Conservation (phyloP, 257 asterid genomes). For the Solanum microdontum region DNA sequence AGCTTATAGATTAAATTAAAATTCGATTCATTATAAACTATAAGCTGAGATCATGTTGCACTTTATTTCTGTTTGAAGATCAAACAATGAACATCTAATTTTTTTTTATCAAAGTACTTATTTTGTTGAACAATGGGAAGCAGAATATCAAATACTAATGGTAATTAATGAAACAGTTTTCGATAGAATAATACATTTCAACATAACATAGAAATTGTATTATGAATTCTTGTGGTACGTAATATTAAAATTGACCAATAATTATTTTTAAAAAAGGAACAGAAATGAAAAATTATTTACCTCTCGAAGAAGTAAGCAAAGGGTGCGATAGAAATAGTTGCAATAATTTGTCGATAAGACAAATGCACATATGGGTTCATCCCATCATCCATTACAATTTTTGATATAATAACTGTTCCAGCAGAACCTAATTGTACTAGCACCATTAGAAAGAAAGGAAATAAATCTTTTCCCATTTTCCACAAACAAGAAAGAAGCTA, state of each 20-base stretch:
- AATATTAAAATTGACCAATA: too few relatives aligned
- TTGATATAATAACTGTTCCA: constrained; percentile 71
- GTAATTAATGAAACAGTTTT: background rate
- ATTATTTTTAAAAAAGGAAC: too few relatives aligned
- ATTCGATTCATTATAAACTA: background rate
- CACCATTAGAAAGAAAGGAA: constrained; percentile 53
- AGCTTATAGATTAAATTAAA: background rate
- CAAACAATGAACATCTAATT: background rate
- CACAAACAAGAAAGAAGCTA: background rate
- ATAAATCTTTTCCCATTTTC: constrained; percentile 9
- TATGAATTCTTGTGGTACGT: background rate
- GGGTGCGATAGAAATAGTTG: constrained; percentile 46
- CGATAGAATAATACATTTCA: background rate
- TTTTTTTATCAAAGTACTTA: background rate
- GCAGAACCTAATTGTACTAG: constrained; percentile 68
- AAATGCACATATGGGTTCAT: constrained; percentile 83
- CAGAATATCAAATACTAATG: background rate
- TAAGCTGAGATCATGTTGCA: background rate
- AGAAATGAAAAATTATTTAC: constrained; percentile 13
- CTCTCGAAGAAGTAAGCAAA: constrained; percentile 78
- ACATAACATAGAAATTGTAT: background rate
- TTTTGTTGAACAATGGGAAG: background rate
- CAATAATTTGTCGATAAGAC: constrained; percentile 75
- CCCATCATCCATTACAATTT: constrained; percentile 80
- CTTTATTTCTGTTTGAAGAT: background rate